Evolutionary conservation across 768 basidiomycete genomes (phyloP).

Genomic region (Dictyophora rubrovolvata): DNA sequence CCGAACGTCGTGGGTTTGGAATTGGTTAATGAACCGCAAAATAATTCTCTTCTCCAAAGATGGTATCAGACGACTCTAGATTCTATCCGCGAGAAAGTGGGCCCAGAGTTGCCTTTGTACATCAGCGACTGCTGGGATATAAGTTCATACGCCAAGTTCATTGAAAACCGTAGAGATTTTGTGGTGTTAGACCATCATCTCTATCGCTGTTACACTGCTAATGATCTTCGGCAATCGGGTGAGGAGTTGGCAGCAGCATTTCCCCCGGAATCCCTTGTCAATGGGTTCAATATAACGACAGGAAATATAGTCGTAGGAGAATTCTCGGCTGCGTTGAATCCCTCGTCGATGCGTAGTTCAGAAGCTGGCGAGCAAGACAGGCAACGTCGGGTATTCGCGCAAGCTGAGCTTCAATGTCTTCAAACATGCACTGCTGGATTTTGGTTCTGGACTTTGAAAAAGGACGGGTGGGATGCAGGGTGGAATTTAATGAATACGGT

Average conservation of each 20-base stretch:
- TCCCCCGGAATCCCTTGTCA: constrained; percentile 26
- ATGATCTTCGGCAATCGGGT: constrained; percentile 45
- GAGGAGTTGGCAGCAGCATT: constrained; percentile 44
- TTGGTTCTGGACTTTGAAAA: constrained; percentile 84
- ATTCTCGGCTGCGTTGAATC: constrained; percentile 70
- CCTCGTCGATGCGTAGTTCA: constrained; percentile 43
- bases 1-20: constrained; percentile 46
- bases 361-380: constrained; percentile 30
- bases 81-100: constrained; percentile 35
- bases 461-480: constrained; percentile 58
- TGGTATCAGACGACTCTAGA: constrained; percentile 58
- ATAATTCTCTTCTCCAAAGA: constrained; percentile 35
- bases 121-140: constrained; percentile 70
- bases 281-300: constrained; percentile 28
- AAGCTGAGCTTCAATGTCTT: constrained; percentile 56
- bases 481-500: constrained; percentile 67
- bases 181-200: constrained; percentile 73
- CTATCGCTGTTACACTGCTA: constrained; percentile 66
- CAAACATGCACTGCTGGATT: constrained; percentile 58
- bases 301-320: constrained; percentile 64
- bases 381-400: constrained; percentile 39
- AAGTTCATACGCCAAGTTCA: constrained; percentile 49
- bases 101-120: constrained; percentile 55
- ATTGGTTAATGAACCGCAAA: constrained; percentile 51
- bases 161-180: constrained; percentile 25